These are phyloP conservation scores for Rugosomyces carneus DNA, from an alignment of 1,284 basidiomycete genomes.

Conservation along the genomic window DNA sequence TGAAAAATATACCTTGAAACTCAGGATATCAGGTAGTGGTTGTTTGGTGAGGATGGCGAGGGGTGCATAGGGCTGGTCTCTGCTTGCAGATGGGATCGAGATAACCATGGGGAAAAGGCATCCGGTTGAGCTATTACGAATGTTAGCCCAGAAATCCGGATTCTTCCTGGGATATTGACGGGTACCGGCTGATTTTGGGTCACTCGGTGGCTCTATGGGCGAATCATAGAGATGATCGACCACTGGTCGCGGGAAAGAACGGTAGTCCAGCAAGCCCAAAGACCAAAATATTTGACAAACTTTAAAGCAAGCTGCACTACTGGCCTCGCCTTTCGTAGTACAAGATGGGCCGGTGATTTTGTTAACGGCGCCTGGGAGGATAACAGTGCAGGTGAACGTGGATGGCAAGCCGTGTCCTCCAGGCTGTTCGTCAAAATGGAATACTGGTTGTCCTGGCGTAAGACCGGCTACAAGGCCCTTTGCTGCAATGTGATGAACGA, in stretches of 20 bases:
- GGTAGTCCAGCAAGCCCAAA: constrained; percentile 44
- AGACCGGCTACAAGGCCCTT: constrained; percentile 6
- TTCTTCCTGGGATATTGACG: constrained; percentile 48
- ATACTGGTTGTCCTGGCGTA: constrained; percentile 31
- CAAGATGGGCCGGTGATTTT: constrained; percentile 39
- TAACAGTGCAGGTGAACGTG: constrained; percentile 42
- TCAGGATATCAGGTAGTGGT: constrained; percentile 51
- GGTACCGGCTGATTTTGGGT: constrained; percentile 33
- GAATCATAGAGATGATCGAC: neutral
- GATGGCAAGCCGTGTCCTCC: constrained; percentile 17
- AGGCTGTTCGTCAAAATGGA: constrained; percentile 33
- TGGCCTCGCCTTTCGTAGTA: constrained; percentile 44
- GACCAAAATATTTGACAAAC: constrained; percentile 48
- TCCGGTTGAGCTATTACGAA: constrained; percentile 36
- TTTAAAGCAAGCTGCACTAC: constrained; percentile 49
- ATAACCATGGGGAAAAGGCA: constrained; percentile 54
- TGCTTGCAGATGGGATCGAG: constrained; percentile 27
- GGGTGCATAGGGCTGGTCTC: constrained; percentile 39
- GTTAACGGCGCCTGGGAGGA: constrained; percentile 39
- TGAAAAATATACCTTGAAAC: constrained; percentile 54
- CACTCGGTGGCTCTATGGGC: constrained; percentile 13
- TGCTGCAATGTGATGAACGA: constrained; percentile 31
- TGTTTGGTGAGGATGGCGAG: constrained; percentile 59
- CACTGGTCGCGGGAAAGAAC: constrained; percentile 37
- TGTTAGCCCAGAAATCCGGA: constrained; percentile 60